Conservation (phyloP, 768 basidiomycete species). For the Rhodotorula toruloides region DNA sequence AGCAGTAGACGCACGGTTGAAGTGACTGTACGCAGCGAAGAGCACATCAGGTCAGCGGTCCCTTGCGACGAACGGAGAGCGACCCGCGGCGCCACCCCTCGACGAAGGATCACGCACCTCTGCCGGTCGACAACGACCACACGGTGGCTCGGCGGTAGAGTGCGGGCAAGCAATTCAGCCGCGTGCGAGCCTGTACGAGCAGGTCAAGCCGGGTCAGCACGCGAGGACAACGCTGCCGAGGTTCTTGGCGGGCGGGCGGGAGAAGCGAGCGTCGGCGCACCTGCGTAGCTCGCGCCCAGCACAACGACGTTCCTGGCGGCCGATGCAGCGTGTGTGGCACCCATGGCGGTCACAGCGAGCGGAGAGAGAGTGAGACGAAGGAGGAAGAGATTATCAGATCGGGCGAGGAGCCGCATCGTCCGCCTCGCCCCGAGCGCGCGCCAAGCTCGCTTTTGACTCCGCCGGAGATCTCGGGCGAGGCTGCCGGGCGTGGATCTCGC, state of each 20-base stretch:
- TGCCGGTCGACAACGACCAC: constrained; percentile 42
- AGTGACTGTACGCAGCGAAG: constrained; percentile 20
- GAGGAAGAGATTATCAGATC: not conserved
- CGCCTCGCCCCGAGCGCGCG: too few species aligned
- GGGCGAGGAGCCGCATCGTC: too few species aligned
- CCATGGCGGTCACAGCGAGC: not conserved
- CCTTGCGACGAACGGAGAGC: not conserved
- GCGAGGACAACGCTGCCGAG: too few species aligned
- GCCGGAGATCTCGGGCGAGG: too few species aligned
- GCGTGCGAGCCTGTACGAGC: constrained; percentile 30
- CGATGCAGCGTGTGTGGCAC: not conserved
- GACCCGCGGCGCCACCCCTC: not conserved
- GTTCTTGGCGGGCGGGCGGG: not conserved
- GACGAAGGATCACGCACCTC: constrained; percentile 15
- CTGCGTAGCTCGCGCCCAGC: constrained; percentile 38
- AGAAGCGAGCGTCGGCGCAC: constrained; percentile 4
- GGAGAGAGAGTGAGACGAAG: not conserved
- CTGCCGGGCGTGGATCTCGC: too few species aligned
- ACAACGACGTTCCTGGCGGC: constrained; percentile 39
- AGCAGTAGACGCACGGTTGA: constrained; percentile 33
- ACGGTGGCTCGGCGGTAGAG: constrained; percentile 32
- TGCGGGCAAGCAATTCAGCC: constrained; percentile 36
- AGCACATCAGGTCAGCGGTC: not conserved
- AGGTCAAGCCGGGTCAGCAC: not conserved
- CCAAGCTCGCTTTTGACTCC: too few species aligned